Evolutionary conservation across 352 stramenopile species (phyloP), one percentile per base, ranked within the genome.

Genomic region (Blastocystis sp.): DNA sequence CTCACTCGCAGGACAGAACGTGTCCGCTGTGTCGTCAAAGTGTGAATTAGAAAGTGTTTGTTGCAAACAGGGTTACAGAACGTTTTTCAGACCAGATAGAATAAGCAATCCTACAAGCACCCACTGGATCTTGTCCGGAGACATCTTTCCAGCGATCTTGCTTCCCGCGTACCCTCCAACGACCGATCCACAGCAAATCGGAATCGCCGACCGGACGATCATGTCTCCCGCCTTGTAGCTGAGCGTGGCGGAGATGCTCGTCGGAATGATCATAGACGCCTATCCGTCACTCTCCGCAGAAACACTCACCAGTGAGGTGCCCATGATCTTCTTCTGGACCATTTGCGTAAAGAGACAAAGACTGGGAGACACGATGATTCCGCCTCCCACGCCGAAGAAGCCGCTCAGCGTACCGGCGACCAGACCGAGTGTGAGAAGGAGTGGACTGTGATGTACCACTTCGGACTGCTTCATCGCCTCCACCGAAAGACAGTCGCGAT

Each of bases 301-400:
- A 46, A 87, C 61, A 40, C 18, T 24, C 14, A 84, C 86, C 7
- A 88, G 48, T 27, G 63, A 84, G n/a, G 86, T 88, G 21, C 86
- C 86, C 36, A 88, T 61, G 42, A 88, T 87, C 29, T 64, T 86
- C 32, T 88, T 75, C 40, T 73, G 53, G 4, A 24, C 53, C 57
- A 86, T 63, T 27, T 76, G 40, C 8, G 86, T 88, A 42, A 72
- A 56, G 16, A 87, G 36, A 46, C 75, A 71, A 8, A 88, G 61
- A 49, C 67, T 73, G 9, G 86, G 77, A 32, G 61, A 69, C 29
- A 88, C 86, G 61, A 87, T 78, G 3, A 78, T 79, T 32, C 86
- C 86, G 32, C 86, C 86, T 34, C 86, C 86, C 34, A 88, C 78
- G 34, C 86, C 86, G 27, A 88, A 73, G 46, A 88, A 87, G 18